These are phyloP conservation scores for Teunomyces kruisii DNA, from an alignment of 805 yeast genomes.

Conservation along the genomic window DNA sequence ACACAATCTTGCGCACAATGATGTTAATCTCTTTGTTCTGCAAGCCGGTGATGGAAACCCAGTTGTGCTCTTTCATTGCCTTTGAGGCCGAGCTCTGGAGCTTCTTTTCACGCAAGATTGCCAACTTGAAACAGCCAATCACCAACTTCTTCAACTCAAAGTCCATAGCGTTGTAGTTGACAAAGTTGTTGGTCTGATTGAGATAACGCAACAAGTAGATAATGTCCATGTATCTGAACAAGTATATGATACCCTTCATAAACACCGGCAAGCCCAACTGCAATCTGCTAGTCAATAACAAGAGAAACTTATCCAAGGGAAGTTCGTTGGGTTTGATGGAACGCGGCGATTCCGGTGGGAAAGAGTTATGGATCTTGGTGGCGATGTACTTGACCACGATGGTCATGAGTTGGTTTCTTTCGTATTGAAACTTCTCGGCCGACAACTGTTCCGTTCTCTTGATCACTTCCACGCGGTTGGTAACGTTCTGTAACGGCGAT, in stretches of 20 bases:
- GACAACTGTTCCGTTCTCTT: conserved; percentile 1
- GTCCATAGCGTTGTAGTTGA: conserved; percentile 44
- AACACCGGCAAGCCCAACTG: conserved; percentile 34
- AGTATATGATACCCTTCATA: conserved; percentile 41
- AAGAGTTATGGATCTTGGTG: conserved; percentile 42
- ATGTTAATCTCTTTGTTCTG: conserved; percentile 33
- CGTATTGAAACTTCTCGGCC: conserved; percentile 25
- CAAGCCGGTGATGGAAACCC: conserved; percentile 39
- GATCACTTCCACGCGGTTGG: conserved; percentile 1
- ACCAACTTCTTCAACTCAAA: conserved; percentile 41
- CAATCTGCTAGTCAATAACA: conserved; percentile 38
- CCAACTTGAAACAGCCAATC: conserved; percentile 41
- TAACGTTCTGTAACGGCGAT: background rate
- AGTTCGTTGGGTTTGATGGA: conserved; percentile 24
- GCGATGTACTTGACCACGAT: conserved; percentile 43
- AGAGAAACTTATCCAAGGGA: conserved; percentile 40
- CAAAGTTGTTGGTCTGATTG: conserved; percentile 45
- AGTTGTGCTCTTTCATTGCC: conserved; percentile 19
- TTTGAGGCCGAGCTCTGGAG: conserved; percentile 1
- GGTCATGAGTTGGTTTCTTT: conserved; percentile 40
- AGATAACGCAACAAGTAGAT: conserved; percentile 44
- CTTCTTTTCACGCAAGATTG: conserved; percentile 31
- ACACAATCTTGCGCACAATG: conserved; percentile 35
- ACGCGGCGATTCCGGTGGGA: conserved; percentile 39
- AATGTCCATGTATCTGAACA: conserved; percentile 48